Conservation (phyloP, 495 filamentous ascomycete species). For the Pyrenula massariospora region DNA sequence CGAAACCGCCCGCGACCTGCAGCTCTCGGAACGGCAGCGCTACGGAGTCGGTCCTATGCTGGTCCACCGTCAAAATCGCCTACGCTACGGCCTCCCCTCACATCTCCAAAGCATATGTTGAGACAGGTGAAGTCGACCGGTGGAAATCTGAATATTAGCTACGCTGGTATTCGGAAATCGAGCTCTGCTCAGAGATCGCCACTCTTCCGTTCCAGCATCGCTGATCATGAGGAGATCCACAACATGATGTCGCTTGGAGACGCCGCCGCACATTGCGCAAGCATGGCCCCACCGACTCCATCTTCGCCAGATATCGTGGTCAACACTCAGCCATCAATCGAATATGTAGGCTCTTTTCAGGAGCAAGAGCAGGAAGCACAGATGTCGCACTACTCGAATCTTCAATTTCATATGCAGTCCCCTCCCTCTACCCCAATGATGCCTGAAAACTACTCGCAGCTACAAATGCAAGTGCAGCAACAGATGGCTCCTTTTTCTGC, state of each 20-base stretch:
- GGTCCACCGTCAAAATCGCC: slow-evolving; percentile 31
- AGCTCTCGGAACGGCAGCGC: slow-evolving; percentile 33
- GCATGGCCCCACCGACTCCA: slow-evolving; percentile 33
- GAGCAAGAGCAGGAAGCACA: not conserved
- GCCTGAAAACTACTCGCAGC: not conserved
- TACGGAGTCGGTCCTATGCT: slow-evolving; percentile 21
- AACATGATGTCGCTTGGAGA: slow-evolving; percentile 18
- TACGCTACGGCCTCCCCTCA: slow-evolving; percentile 22
- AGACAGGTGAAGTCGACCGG: slow-evolving; percentile 42
- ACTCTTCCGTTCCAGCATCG: slow-evolving; percentile 36
- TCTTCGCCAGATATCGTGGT: slow-evolving; percentile 30
- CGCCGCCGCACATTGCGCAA: slow-evolving; percentile 2
- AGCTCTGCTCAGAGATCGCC: slow-evolving; percentile 39
- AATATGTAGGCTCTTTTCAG: not conserved
- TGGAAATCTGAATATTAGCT: slow-evolving; percentile 33
- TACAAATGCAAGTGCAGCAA: slow-evolving; percentile 26
- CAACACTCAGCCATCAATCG: not conserved
- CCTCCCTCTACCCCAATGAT: slow-evolving; percentile 29
- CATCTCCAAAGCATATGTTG: slow-evolving; percentile 23
- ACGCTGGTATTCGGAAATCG: slow-evolving; percentile 39
- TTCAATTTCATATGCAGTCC: slow-evolving; percentile 35
- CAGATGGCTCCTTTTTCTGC: slow-evolving; percentile 32
- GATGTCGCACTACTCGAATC: slow-evolving; percentile 25
- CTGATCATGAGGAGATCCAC: slow-evolving; percentile 21
- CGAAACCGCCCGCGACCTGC: slow-evolving; percentile 42